Percentiles rank a stretch among this genome's conserved stretches.
These are phyloP conservation scores for Cadophora gregata DNA, from an alignment of 2,329 filamentous ascomycete species.

Conservation along the genomic window DNA sequence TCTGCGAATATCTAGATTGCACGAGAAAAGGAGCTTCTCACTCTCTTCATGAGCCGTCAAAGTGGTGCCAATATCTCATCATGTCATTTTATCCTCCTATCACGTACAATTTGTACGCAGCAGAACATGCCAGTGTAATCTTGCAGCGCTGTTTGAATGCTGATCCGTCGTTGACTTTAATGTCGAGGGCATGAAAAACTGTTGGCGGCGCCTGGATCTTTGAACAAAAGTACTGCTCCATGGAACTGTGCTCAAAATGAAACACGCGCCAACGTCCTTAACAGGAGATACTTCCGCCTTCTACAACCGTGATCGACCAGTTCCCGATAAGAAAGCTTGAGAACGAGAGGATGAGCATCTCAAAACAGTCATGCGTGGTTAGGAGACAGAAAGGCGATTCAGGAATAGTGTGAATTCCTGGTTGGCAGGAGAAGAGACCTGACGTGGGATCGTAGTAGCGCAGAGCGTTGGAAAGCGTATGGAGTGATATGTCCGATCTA, in stretches of 20 bases:
- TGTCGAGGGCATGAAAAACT: conserved; percentile 46
- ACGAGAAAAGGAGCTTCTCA: not conserved
- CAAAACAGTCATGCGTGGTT: too few species aligned
- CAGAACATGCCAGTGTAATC: conserved; percentile 43
- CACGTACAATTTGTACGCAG: conserved; percentile 63
- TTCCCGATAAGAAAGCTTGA: conserved; percentile 34
- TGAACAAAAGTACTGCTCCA: conserved; percentile 43
- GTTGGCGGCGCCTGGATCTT: conserved; percentile 45
- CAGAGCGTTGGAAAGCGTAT: not conserved
- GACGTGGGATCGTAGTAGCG: not conserved
- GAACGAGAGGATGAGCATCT: conserved; percentile 23
- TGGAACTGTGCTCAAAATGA: not conserved
- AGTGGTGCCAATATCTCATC: too few species aligned
- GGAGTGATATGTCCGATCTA: not conserved
- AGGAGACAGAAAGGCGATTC: not conserved
- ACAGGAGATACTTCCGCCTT: conserved; percentile 49
- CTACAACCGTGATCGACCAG: conserved; percentile 46
- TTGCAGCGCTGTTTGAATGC: conserved; percentile 35
- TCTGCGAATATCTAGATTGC: not conserved
- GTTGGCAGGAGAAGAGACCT: not conserved
- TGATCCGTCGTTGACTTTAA: conserved; percentile 45
- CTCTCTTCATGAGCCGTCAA: not conserved
- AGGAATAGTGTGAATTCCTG: not conserved
- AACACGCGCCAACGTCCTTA: not conserved
- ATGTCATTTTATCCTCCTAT: too few species aligned